A percentile compares a stretch with the other conserved stretches of the same genome.
These are phyloP conservation scores for Geotrichum cucujoidarum DNA, from an alignment of 1,139 yeast species.

Conservation along the genomic window DNA sequence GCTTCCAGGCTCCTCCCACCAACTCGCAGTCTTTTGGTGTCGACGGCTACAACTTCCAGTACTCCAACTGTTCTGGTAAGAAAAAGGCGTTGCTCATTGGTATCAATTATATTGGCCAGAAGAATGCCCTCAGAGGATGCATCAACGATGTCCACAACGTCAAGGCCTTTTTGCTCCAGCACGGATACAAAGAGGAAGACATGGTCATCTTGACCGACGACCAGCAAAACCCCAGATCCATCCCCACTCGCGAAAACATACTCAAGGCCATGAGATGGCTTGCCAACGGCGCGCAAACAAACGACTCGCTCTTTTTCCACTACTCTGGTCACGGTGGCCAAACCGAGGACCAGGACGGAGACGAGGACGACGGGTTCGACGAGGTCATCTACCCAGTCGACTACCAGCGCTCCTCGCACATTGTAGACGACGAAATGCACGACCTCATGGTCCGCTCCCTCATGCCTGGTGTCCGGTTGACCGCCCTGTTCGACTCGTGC, in stretches of 20 bases:
- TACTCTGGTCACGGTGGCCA: conserved; percentile 95
- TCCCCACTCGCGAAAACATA: conserved; percentile 77
- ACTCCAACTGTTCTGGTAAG: conserved; percentile 70
- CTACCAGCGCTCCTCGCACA: conserved; percentile 65
- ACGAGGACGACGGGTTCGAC: conserved; percentile 85
- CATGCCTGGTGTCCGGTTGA: conserved; percentile 77
- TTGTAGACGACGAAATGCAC: conserved; percentile 83
- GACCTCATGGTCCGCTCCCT: conserved; percentile 72
- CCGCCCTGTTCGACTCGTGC: conserved; percentile 88
- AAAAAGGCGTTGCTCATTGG: conserved; percentile 84
- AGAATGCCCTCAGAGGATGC: conserved; percentile 72
- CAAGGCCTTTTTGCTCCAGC: conserved; percentile 40
- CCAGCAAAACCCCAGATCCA: conserved; percentile 53
- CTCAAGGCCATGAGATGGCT: conserved; percentile 89
- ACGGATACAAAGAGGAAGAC: conserved; percentile 70
- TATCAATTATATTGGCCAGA: conserved; percentile 77
- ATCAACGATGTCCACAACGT: conserved; percentile 54
- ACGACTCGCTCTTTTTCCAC: conserved; percentile 63
- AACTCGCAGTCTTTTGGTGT: conserved; percentile 39
- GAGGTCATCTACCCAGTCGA: conserved; percentile 91
- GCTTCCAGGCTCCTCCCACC: conserved; percentile 34
- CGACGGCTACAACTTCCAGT: conserved; percentile 46
- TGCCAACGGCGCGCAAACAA: conserved; percentile 75
- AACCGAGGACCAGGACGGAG: conserved; percentile 74
- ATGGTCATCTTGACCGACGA: conserved; percentile 84